Evolutionary conservation across 1,284 basidiomycete genomes (phyloP).

Genomic region (Apiotrichum gamsii): DNA sequence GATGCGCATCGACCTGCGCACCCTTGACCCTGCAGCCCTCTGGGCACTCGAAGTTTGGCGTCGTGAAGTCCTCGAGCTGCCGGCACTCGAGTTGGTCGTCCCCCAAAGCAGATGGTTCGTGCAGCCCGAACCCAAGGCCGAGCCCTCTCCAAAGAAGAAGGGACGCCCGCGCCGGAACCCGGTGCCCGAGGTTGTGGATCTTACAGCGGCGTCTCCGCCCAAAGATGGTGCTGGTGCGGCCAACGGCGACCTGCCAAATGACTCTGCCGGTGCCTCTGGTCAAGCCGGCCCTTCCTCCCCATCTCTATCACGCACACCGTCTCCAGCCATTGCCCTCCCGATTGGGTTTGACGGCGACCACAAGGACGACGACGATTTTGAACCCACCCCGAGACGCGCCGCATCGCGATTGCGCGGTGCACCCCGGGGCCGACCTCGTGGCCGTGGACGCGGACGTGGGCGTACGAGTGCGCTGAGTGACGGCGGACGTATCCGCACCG

Average conservation of each 20-base stretch:
- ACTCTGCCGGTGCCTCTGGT: neutral
- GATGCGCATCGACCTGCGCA: slow-evolving; percentile 35
- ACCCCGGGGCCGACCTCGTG: neutral
- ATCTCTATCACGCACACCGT: neutral
- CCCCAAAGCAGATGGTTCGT: slow-evolving; percentile 22
- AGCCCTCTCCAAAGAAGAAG: neutral
- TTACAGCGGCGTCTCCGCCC: neutral
- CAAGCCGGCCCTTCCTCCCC: no score
- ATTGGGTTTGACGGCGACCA: slow-evolving; percentile 21
- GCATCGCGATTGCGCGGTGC: neutral
- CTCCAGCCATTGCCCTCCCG: slow-evolving; percentile 20
- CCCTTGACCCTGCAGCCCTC: slow-evolving; percentile 34
- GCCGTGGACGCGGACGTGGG: neutral
- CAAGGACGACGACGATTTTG: slow-evolving; percentile 22
- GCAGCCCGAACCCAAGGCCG: neutral
- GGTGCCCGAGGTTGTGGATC: neutral
- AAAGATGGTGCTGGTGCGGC: neutral
- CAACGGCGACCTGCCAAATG: neutral
- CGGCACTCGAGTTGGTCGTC: slow-evolving; percentile 20
- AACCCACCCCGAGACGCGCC: no score
- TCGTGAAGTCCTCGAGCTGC: slow-evolving; percentile 25
- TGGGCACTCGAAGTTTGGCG: slow-evolving; percentile 39
- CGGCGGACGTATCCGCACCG: no score
- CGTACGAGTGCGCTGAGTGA: neutral
- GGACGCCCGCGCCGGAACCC: neutral